These are phyloP conservation scores for Nitzschia palea DNA, from an alignment of 108 stramenopile genomes.

Conservation along the genomic window DNA sequence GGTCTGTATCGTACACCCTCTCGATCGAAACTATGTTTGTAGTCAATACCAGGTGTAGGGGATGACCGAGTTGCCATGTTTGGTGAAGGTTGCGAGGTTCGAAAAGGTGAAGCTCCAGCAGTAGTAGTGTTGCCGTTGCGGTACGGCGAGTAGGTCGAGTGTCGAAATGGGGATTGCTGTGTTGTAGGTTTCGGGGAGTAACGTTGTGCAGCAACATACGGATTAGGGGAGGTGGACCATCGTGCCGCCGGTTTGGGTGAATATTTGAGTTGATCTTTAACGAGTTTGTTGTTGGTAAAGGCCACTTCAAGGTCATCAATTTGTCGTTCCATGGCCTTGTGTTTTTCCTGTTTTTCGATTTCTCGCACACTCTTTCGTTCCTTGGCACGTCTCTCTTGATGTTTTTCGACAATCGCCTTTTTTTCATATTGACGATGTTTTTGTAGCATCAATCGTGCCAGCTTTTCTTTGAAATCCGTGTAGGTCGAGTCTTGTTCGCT, in stretches of 20 bases:
- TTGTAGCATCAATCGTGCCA: constrained; percentile 26
- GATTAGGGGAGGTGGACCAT: constrained; percentile 1
- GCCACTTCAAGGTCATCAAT: constrained; percentile 33
- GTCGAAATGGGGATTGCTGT: not conserved
- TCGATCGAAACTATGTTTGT: too few relatives aligned
- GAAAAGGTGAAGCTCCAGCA: not conserved
- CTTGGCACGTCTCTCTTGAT: constrained; percentile 26
- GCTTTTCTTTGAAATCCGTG: constrained; percentile 20
- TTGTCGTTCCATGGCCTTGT: constrained; percentile 33
- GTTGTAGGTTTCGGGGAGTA: constrained; percentile 4
- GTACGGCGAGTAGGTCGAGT: not conserved
- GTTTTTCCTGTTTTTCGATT: constrained; percentile 25
- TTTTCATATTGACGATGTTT: constrained; percentile 38
- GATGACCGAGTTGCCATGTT: too few relatives aligned
- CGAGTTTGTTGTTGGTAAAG: constrained; percentile 7
- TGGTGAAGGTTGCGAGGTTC: too few relatives aligned
- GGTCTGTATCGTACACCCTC: too few relatives aligned
- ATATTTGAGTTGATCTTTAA: too few relatives aligned
- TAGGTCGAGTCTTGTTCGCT: not conserved
- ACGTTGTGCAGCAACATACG: not conserved
- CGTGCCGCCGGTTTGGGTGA: not conserved
- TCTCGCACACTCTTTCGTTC: constrained; percentile 26
- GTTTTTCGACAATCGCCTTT: constrained; percentile 32
- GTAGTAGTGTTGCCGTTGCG: not conserved
- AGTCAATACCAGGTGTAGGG: too few relatives aligned